Conservation (phyloP, 345 rosid genomes). For the Pistacia atlantica region DNA sequence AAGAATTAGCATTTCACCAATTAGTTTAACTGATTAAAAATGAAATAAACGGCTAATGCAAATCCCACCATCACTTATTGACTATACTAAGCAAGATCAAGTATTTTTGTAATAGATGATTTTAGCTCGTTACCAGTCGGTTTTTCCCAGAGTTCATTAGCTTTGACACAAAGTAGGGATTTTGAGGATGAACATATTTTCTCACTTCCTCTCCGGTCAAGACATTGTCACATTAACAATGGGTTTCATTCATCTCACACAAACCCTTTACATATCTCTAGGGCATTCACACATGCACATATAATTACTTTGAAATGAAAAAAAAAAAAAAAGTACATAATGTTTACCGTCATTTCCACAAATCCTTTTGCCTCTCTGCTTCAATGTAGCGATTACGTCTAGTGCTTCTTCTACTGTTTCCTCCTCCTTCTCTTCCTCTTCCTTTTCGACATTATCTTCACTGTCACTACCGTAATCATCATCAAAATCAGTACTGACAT, state of each 20-base stretch:
- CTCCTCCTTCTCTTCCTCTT: not conserved
- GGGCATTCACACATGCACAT: not conserved
- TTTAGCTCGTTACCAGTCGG: not conserved
- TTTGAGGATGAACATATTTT: not conserved
- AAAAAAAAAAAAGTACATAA: not conserved
- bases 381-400: not conserved
- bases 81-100: no score
- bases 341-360: not conserved
- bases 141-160: not conserved
- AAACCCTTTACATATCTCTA: not conserved
- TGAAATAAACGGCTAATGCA: no score
- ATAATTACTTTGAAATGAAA: not conserved
- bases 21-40: no score
- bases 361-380: not conserved
- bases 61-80: no score
- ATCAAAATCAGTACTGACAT: not conserved
- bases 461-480: not conserved
- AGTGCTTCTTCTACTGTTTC: not conserved
- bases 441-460: not conserved
- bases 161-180: slow-evolving; percentile 10
- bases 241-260: not conserved
- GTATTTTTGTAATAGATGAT: not conserved
- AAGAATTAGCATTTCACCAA: not conserved
- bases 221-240: not conserved
- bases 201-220: not conserved